Conservation (phyloP, 1,139 yeast genomes). For the Pichia sp. region DNA sequence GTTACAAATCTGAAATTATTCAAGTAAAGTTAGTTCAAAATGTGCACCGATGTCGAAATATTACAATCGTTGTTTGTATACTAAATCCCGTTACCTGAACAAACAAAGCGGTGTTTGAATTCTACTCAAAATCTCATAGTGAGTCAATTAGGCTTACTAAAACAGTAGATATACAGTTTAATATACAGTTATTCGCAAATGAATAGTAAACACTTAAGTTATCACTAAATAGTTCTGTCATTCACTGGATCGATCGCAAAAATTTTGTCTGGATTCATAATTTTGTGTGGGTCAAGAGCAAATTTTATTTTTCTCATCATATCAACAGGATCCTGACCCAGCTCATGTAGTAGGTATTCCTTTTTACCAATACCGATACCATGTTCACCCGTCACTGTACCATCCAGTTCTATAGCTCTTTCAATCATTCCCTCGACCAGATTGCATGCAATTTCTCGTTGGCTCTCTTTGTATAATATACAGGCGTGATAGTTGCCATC, state of each 20-base stretch:
- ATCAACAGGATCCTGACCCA: constrained; percentile 58
- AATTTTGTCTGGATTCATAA: constrained; percentile 75
- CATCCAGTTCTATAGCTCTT: constrained; percentile 57
- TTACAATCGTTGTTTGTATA: no score
- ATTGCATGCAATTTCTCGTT: constrained; percentile 36
- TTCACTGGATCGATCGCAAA: constrained; percentile 49
- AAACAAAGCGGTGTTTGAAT: no score
- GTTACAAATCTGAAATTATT: no score
- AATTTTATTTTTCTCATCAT: constrained; percentile 69
- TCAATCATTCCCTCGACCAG: constrained; percentile 66
- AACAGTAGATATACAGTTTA: no score
- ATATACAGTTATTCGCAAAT: neutral
- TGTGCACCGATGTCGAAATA: no score
- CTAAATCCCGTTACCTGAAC: no score
- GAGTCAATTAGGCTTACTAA: no score
- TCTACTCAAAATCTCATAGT: no score
- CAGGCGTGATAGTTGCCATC: constrained; percentile 88
- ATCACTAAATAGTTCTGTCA: constrained; percentile 6
- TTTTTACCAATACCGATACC: constrained; percentile 83
- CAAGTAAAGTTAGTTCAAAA: no score
- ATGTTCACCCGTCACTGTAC: constrained; percentile 89
- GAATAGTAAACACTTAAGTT: no score
- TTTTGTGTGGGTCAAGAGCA: constrained; percentile 63
- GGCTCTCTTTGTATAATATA: constrained; percentile 47
- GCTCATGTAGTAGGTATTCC: constrained; percentile 52